Evolutionary conservation across 1,284 basidiomycete species (phyloP).

Genomic region (Rugosomyces carneus): DNA sequence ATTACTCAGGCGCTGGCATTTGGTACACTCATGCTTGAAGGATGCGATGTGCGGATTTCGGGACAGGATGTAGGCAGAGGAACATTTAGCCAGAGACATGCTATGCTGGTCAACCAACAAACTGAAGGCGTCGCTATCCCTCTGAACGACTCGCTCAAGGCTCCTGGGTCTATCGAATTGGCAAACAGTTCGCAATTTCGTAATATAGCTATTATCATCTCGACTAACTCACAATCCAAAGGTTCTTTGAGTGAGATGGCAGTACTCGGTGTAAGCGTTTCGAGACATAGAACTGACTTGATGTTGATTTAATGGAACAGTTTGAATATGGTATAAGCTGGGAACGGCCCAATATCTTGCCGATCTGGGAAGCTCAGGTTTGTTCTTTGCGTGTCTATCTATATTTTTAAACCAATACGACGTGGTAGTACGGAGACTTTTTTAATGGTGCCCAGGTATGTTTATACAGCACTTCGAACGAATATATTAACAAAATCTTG

Average conservation of each 20-base stretch:
- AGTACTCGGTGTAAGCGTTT: conserved; percentile 65
- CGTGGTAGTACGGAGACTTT: conserved; percentile 76
- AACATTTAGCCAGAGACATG: conserved; percentile 88
- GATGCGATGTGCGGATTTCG: conserved; percentile 76
- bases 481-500: conserved; percentile 4
- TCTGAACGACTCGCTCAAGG: conserved; percentile 61
- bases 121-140: conserved; percentile 76
- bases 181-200: conserved; percentile 65
- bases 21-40: conserved; percentile 76
- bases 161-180: conserved; percentile 69
- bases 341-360: conserved; percentile 73
- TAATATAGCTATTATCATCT: neutral
- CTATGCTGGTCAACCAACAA: conserved; percentile 84
- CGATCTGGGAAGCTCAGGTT: conserved; percentile 89
- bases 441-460: conserved; percentile 77
- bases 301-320: conserved; percentile 26
- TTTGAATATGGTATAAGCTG: conserved; percentile 89
- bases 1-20: conserved; percentile 67
- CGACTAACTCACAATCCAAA: conserved; percentile 23
- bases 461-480: neutral
- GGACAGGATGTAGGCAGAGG: conserved; percentile 89
- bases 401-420: conserved; percentile 1
- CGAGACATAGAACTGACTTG: neutral
- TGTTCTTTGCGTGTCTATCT: neutral
- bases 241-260: conserved; percentile 84